Conservation (phyloP, 2,329 filamentous ascomycete species). For the Fusarium sp. region DNA sequence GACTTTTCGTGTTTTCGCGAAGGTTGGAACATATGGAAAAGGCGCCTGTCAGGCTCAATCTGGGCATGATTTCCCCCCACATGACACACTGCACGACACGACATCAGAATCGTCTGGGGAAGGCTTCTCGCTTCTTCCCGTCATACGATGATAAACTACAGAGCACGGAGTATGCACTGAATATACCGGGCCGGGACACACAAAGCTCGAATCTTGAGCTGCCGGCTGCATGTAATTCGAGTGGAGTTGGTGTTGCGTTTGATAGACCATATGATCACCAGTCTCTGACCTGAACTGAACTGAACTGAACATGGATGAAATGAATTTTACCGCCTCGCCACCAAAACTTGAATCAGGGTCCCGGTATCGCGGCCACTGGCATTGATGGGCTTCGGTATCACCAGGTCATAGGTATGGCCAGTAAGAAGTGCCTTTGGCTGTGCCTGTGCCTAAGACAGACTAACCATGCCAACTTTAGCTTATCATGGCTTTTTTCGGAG, state of each 20-base stretch:
- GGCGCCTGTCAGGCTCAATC: constrained; percentile 28
- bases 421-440: constrained; percentile 27
- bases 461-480: constrained; percentile 27
- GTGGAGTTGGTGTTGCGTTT: constrained; percentile 1
- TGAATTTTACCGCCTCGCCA: constrained; percentile 20
- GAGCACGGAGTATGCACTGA: neutral
- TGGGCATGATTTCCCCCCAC: constrained; percentile 35
- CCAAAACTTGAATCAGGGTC: constrained; percentile 35
- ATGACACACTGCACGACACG: constrained; percentile 34
- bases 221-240: neutral
- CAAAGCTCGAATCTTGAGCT: neutral
- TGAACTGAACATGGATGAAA: constrained; percentile 8
- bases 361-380: constrained; percentile 11
- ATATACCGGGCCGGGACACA: constrained; percentile 27
- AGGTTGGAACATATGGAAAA: constrained; percentile 23
- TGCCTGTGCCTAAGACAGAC: constrained; percentile 40
- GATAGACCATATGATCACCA: constrained; percentile 19
- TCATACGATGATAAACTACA: constrained; percentile 43
- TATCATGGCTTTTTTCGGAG: constrained; percentile 33
- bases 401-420: constrained; percentile 43
- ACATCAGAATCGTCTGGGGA: constrained; percentile 33
- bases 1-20: constrained; percentile 3
- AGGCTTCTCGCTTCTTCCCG: constrained; percentile 31
- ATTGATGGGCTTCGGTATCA: constrained; percentile 33
- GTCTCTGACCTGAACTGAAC: constrained; percentile 11